These are phyloP conservation scores for Hymenotorrendiella dingleyae DNA, from an alignment of 2,329 filamentous ascomycete genomes.

Conservation along the genomic window DNA sequence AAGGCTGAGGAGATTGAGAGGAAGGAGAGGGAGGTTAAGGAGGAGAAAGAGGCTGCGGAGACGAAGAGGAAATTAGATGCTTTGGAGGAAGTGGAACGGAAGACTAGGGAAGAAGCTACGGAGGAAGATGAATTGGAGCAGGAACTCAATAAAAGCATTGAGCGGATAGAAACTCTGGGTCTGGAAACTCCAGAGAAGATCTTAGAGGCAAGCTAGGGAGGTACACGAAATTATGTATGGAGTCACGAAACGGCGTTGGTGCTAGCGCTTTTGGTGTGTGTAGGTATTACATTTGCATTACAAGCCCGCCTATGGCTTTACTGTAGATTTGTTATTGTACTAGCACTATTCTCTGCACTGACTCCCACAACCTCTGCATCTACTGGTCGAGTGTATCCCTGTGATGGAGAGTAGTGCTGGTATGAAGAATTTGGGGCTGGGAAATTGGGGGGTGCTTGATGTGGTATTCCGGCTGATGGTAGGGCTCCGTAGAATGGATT, in stretches of 20 bases:
- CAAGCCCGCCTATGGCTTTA: constrained; percentile 13
- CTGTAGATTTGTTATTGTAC: constrained; percentile 18
- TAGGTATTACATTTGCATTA: constrained; percentile 5
- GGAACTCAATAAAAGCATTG: constrained; percentile 17
- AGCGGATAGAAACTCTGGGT: constrained; percentile 18
- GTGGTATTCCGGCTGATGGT: no score
- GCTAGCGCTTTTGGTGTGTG: constrained; percentile 10
- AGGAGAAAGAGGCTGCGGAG: constrained; percentile 26
- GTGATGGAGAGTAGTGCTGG: no score
- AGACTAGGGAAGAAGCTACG: constrained; percentile 14
- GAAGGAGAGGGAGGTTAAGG: constrained; percentile 22
- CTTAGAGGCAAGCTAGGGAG: constrained; percentile 9
- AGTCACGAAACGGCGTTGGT: constrained; percentile 9
- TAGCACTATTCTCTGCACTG: constrained; percentile 12
- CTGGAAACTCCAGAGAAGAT: constrained; percentile 19
- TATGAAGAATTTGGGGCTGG: no score
- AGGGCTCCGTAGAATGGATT: no score
- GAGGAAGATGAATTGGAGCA: constrained; percentile 7
- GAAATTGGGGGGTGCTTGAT: no score
- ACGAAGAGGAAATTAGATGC: constrained; percentile 26
- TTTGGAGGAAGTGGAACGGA: constrained; percentile 20
- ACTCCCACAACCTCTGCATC: constrained; percentile 12
- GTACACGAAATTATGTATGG: neutral
- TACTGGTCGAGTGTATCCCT: constrained; percentile 7
- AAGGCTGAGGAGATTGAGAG: constrained; percentile 34